Evolutionary conservation across 345 rosid species (phyloP), one percentile per base, ranked within the genome.

Genomic region (Eucalyptus sp.): DNA sequence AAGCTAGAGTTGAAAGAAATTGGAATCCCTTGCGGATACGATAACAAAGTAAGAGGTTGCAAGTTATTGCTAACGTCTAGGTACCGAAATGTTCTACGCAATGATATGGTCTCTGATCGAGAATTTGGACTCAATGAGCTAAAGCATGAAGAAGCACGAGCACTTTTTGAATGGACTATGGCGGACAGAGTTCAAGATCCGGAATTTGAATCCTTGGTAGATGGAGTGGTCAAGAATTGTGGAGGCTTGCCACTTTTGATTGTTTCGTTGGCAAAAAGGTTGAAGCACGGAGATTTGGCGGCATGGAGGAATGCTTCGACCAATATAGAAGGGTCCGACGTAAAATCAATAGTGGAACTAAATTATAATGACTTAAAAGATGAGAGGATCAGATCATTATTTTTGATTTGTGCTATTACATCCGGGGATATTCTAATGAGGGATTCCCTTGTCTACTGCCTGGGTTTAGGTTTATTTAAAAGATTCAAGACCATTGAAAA

Each of bases 31-130:
- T 87, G 51, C 0, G 76, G 83, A 0, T 24, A 51, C 2, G 89
- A 89, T 51, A 86, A 89, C n/a, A 87, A 48, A 46, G 90, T 71
- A 66, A 89, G 4, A 31, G 6, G 22, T 2, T 66, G 91, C 87
- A 94, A 91, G 44, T 3, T 93, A 22, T 33, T 93, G 29, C 1
- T 94, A 46, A 89, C 93, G 0, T 90, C 94, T 5, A 90, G 91
- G 62, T 4, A 7, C 0, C 33, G 2, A 24, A 31, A 86, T n/a
- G 87, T 93, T 20, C n/a, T 92, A 46, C 1, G 1, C 41, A 2
- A 0, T 25, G 86, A 54, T 5, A 90, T 90, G 94, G 17, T 50
- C 13, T 50, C 16, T 20, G 56, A 86, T 1, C 89, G 3, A 33
- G 22, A 9, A 10, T 9, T 92, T 16, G 9, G 2, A 29, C 80